phyloP scores from a whole-genome alignment of 2,329 filamentous ascomycete species.

The Trichoderma sp. region DNA sequence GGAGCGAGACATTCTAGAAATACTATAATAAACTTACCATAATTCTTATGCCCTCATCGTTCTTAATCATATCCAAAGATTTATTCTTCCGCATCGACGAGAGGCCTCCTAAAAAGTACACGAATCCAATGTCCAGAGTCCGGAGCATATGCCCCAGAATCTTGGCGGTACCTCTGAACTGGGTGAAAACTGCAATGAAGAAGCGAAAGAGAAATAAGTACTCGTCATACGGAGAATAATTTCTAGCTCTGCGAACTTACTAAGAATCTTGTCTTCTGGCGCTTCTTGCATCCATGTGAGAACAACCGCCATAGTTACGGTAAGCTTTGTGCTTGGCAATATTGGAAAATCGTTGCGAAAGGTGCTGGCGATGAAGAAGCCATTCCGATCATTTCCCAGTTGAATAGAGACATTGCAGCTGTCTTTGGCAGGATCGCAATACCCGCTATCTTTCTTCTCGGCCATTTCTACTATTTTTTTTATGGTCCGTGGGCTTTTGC shows the following conservation, averaged over 20 bases:
- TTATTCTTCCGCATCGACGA: neutral
- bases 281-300: slow-evolving; percentile 39
- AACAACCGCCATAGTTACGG: slow-evolving; percentile 39
- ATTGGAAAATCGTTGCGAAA: neutral
- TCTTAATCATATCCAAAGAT: neutral
- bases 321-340: slow-evolving; percentile 41
- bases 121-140: neutral
- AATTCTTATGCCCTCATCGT: neutral
- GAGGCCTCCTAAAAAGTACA: slow-evolving; percentile 8
- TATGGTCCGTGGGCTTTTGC: neutral
- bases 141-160: slow-evolving; percentile 10
- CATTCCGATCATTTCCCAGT: neutral
- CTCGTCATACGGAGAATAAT: rapidly evolving
- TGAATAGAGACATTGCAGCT: slow-evolving; percentile 29
- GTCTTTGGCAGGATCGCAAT: slow-evolving; percentile 36
- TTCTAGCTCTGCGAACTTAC: slow-evolving; percentile 33
- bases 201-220: neutral
- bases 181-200: slow-evolving; percentile 2
- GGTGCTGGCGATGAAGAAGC: neutral
- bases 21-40: neutral
- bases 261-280: slow-evolving; percentile 46
- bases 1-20: neutral
- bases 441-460: neutral
- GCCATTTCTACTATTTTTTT: neutral
- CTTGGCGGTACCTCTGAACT: slow-evolving; percentile 7